Percentiles rank a stretch among this genome's conserved stretches.
Evolutionary conservation across 208 protist species (phyloP).

Genomic region (Leishmania mexicana): DNA sequence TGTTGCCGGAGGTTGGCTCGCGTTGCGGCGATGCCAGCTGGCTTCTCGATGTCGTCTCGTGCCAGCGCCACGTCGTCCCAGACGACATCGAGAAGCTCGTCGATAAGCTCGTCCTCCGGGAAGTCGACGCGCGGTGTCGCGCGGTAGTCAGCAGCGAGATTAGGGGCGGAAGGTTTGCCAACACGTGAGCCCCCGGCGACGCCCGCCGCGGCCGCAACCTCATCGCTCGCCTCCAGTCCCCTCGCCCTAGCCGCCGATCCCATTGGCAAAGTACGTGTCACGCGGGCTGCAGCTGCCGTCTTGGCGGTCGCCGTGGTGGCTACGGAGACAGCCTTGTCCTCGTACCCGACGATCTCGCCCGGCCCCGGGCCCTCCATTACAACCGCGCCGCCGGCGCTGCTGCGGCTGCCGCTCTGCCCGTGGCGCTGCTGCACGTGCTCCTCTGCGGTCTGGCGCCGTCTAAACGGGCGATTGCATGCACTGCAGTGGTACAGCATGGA

Average conservation of each 20-base stretch:
- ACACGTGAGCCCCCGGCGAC: not conserved
- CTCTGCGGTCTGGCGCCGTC: conserved; percentile 35
- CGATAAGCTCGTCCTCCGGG: conserved; percentile 55
- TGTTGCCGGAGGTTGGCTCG: not conserved
- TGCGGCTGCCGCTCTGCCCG: not conserved
- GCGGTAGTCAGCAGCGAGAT: conserved; percentile 9
- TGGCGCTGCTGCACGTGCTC: conserved; percentile 61
- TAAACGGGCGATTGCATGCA: conserved; percentile 59
- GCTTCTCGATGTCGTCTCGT: conserved; percentile 67
- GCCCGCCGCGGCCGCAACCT: not conserved
- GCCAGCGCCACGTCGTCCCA: conserved; percentile 61
- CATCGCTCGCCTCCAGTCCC: not conserved
- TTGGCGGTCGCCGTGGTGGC: not conserved
- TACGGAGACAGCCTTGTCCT: conserved; percentile 12
- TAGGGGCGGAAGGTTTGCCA: not conserved
- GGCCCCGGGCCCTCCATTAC: conserved; percentile 53
- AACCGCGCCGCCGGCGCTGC: conserved; percentile 7
- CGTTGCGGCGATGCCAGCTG: conserved; percentile 2
- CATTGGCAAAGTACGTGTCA: not conserved
- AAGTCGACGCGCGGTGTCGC: conserved; percentile 29
- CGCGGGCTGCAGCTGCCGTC: not conserved
- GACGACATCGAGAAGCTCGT: conserved; percentile 48
- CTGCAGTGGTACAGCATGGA: conserved; percentile 66
- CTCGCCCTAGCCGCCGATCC: not conserved
- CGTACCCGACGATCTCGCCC: conserved; percentile 55